Conservation (phyloP, 495 filamentous ascomycete species). For the Penicillium antarcticum region DNA sequence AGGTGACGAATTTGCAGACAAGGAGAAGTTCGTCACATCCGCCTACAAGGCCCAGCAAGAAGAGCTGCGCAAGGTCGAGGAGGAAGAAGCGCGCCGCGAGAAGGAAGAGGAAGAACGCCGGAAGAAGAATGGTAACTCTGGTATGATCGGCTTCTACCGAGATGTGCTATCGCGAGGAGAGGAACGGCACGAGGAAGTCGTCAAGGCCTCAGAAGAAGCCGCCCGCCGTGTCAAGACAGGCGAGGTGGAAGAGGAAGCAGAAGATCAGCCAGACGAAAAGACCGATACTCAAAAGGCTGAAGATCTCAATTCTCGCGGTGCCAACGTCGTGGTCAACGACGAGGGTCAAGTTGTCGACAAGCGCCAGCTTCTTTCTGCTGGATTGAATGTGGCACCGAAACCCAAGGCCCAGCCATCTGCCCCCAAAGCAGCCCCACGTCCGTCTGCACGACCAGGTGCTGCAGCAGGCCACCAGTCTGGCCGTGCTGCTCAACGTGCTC, state of each 20-base stretch:
- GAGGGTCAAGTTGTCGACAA: constrained; percentile 95
- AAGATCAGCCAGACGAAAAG: constrained; percentile 51
- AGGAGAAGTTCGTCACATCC: constrained; percentile 95
- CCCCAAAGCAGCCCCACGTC: constrained; percentile 29
- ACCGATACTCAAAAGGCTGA: constrained; percentile 67
- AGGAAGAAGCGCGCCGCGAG: constrained; percentile 72
- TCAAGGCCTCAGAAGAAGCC: constrained; percentile 67
- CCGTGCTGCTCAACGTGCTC: constrained; percentile 61
- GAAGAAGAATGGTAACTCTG: constrained; percentile 59
- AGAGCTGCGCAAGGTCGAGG: constrained; percentile 72
- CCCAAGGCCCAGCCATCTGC: constrained; percentile 40
- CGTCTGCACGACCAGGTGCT: constrained; percentile 28
- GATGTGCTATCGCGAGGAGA: constrained; percentile 77
- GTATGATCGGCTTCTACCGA: constrained; percentile 86
- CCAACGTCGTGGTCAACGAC: constrained; percentile 76
- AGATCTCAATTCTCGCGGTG: constrained; percentile 69
- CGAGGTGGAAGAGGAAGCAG: constrained; percentile 21
- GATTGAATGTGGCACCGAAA: constrained; percentile 75
- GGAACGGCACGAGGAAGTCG: constrained; percentile 62
- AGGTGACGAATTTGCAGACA: constrained; percentile 90
- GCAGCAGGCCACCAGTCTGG: constrained; percentile 37
- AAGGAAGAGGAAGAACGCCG: constrained; percentile 61
- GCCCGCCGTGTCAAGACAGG: constrained; percentile 51
- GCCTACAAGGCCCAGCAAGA: constrained; percentile 93
- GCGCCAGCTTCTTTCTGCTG: constrained; percentile 81